These are phyloP conservation scores for Salvia sclarea DNA, from an alignment of 305 asterid species.

Conservation along the genomic window DNA sequence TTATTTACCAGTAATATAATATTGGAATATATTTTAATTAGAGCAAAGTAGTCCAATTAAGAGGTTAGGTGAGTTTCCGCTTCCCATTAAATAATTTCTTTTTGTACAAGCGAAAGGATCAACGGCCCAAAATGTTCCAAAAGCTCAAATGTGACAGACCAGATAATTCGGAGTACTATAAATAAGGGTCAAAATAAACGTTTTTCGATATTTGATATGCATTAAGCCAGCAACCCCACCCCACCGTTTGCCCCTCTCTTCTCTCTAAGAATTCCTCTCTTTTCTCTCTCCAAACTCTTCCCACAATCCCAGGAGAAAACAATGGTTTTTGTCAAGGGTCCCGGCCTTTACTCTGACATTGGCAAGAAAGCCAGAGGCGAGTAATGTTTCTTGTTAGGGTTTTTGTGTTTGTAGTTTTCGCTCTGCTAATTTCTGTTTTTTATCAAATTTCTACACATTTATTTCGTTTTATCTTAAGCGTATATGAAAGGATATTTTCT, in stretches of 20 bases:
- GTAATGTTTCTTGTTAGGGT: background rate
- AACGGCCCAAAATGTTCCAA: slow-evolving; percentile 12
- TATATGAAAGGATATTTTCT: slow-evolving; percentile 8
- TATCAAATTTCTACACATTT: background rate
- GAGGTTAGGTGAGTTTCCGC: background rate
- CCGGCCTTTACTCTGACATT: slow-evolving; percentile 68
- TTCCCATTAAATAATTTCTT: background rate
- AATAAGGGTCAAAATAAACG: slow-evolving; percentile 36
- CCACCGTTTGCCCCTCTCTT: slow-evolving; percentile 38
- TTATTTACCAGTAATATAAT: too few species aligned
- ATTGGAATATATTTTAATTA: background rate
- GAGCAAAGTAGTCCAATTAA: background rate
- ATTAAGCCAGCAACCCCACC: slow-evolving; percentile 28
- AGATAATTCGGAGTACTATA: slow-evolving; percentile 31
- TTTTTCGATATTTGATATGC: slow-evolving; percentile 31
- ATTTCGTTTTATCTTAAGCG: background rate
- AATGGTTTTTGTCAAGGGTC: slow-evolving; percentile 60
- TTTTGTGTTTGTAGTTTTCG: background rate
- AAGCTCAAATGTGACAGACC: background rate
- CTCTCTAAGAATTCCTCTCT: slow-evolving; percentile 34
- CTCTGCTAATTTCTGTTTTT: background rate
- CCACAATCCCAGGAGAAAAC: background rate
- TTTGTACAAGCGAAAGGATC: slow-evolving; percentile 3
- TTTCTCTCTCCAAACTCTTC: slow-evolving; percentile 8
- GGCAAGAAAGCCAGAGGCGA: slow-evolving; percentile 68